Conservation (phyloP, 352 stramenopile genomes). For the Phytophthora capsici region DNA sequence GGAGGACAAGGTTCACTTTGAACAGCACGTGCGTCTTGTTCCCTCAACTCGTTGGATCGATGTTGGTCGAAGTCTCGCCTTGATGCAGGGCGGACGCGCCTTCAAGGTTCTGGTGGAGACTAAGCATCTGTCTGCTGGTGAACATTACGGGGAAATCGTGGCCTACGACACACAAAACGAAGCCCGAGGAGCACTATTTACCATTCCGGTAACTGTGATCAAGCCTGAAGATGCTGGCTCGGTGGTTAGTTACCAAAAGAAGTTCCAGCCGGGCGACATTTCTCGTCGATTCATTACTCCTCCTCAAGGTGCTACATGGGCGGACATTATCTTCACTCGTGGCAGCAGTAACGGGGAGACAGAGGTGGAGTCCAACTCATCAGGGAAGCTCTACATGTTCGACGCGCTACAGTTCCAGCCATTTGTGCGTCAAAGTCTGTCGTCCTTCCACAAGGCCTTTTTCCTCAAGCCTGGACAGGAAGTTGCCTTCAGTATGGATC, state of each 20-base stretch:
- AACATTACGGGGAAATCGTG: constrained; percentile 89
- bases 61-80: constrained; percentile 82
- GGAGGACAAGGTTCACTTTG: constrained; percentile 88
- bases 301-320: constrained; percentile 84
- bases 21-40: constrained; percentile 86
- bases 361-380: constrained; percentile 70
- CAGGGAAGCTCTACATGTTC: constrained; percentile 84
- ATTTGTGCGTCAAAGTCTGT: constrained; percentile 82
- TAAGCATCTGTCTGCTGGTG: constrained; percentile 71
- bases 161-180: constrained; percentile 79
- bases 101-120: constrained; percentile 94
- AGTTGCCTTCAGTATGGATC: constrained; percentile 71
- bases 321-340: constrained; percentile 83
- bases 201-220: constrained; percentile 91
- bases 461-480: constrained; percentile 73
- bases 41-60: constrained; percentile 88
- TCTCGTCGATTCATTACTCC: constrained; percentile 85
- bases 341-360: constrained; percentile 35
- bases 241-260: constrained; percentile 51
- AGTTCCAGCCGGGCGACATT: constrained; percentile 70
- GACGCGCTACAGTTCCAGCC: constrained; percentile 91
- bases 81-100: constrained; percentile 83
- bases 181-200: constrained; percentile 81
- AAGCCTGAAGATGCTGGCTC: constrained; percentile 68
- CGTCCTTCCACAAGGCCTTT: constrained; percentile 73